A percentile compares a stretch with the other conserved stretches of the same genome.
These are phyloP conservation scores for Cicer bijugum DNA, from an alignment of 306 rosid genomes.

Conservation along the genomic window DNA sequence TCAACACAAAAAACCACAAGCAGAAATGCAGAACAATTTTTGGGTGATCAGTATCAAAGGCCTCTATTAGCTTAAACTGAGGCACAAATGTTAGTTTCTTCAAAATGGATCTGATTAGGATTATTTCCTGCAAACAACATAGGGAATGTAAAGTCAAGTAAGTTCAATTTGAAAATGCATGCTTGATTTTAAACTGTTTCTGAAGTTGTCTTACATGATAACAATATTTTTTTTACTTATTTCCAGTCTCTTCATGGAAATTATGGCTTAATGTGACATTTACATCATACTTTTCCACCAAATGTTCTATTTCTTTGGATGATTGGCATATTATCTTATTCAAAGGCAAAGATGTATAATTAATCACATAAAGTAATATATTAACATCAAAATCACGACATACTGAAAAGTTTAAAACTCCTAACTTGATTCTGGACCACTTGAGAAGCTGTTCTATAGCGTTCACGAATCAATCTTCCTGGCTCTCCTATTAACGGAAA, in stretches of 20 bases:
- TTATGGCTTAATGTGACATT: constrained; percentile 15
- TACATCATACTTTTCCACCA: neutral
- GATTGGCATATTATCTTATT: constrained; percentile 27
- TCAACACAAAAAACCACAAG: constrained; percentile 13
- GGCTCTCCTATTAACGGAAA: constrained; percentile 77
- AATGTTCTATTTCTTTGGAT: constrained; percentile 23
- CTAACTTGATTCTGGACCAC: constrained; percentile 99
- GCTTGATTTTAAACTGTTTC: neutral
- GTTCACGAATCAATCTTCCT: constrained; percentile 90
- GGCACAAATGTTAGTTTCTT: neutral
- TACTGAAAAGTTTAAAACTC: constrained; percentile 74
- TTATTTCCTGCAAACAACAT: neutral
- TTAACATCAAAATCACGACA: constrained; percentile 63
- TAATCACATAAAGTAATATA: constrained; percentile 44
- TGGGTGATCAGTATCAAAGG: neutral
- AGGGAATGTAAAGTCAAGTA: constrained; percentile 8
- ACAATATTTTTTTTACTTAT: neutral
- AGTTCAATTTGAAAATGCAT: no score
- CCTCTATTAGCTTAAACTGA: neutral
- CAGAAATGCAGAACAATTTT: neutral
- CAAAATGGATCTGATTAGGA: neutral
- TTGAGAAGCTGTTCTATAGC: constrained; percentile 94
- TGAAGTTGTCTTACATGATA: neutral
- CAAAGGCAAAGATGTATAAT: constrained; percentile 18
- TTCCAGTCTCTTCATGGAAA: neutral